These are phyloP conservation scores for Fusarium bulbicola DNA, from an alignment of 2,329 filamentous ascomycete genomes.

Conservation along the genomic window DNA sequence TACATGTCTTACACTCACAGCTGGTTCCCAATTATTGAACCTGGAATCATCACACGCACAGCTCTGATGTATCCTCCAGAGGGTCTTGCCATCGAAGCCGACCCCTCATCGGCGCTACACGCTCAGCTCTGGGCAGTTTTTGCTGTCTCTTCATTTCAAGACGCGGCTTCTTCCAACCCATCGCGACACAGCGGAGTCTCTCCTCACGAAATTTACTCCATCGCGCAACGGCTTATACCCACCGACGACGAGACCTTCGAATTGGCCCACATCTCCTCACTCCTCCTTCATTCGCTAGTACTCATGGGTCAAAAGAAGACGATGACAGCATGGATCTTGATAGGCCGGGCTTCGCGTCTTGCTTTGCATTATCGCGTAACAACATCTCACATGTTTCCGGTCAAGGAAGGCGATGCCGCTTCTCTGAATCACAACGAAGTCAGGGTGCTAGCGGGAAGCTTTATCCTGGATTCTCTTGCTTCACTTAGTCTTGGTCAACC, in stretches of 20 bases:
- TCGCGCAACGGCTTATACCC: conserved; percentile 60
- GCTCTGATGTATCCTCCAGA: conserved; percentile 54
- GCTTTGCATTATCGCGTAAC: conserved; percentile 46
- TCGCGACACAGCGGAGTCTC: conserved; percentile 3
- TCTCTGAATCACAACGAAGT: conserved; percentile 25
- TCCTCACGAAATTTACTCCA: conserved; percentile 56
- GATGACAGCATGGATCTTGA: conserved; percentile 68
- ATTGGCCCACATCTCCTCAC: conserved; percentile 47
- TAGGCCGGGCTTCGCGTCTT: conserved; percentile 68
- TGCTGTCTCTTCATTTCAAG: conserved; percentile 66
- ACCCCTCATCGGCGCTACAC: conserved; percentile 52
- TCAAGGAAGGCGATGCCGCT: conserved; percentile 17
- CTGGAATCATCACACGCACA: conserved; percentile 65
- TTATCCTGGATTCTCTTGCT: conserved; percentile 68
- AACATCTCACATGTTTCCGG: conserved; percentile 32
- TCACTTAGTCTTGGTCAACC: conserved; percentile 58
- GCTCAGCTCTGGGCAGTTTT: conserved; percentile 69
- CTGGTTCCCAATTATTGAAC: conserved; percentile 80
- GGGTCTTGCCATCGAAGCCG: conserved; percentile 44
- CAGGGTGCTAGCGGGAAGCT: conserved; percentile 61
- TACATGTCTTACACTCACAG: conserved; percentile 81
- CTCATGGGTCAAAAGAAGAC: conserved; percentile 68
- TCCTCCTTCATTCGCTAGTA: conserved; percentile 68
- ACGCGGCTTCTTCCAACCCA: conserved; percentile 43
- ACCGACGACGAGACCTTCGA: conserved; percentile 58